Conservation (phyloP, 75 land plant genomes). For the Isoetes taiwanensis region DNA sequence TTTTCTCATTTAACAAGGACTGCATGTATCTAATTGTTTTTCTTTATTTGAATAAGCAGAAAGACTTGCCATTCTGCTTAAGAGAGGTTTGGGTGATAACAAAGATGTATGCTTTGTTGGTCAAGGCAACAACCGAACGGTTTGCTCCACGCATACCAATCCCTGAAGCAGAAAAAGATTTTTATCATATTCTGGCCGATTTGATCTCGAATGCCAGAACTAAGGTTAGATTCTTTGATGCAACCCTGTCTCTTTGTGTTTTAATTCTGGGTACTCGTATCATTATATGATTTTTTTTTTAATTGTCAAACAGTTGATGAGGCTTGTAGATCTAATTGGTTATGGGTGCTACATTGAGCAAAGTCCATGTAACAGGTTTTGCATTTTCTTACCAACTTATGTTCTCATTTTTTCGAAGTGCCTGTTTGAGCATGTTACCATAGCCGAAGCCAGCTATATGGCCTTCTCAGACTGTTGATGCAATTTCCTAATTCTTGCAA, state of each 20-base stretch:
- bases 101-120: slow-evolving; percentile 63
- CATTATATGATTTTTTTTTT: too few relatives aligned
- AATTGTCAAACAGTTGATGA: slow-evolving; percentile 84
- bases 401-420: slow-evolving; percentile 42
- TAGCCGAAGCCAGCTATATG: slow-evolving; percentile 92
- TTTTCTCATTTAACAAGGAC: not conserved
- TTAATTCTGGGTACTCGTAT: too few relatives aligned
- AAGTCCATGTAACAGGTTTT: slow-evolving; percentile 90
- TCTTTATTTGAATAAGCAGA: slow-evolving; percentile 33
- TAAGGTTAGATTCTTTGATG: slow-evolving; percentile 44
- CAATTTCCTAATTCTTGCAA: slow-evolving; percentile 43
- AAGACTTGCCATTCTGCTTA: slow-evolving; percentile 74
- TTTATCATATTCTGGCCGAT: slow-evolving; percentile 74
- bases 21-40: not conserved
- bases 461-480: slow-evolving; percentile 73
- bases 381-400: too few relatives aligned
- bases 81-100: slow-evolving; percentile 90
- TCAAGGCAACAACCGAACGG: slow-evolving; percentile 40
- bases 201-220: slow-evolving; percentile 63
- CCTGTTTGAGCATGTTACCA: slow-evolving; percentile 83
- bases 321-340: slow-evolving; percentile 82
- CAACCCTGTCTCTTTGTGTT: too few relatives aligned
- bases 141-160: slow-evolving; percentile 32
- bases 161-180: slow-evolving; percentile 74
- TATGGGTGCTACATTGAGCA: slow-evolving; percentile 73